phyloP scores from a whole-genome alignment of 345 rosid species.

The Citrus cavaleriei region DNA sequence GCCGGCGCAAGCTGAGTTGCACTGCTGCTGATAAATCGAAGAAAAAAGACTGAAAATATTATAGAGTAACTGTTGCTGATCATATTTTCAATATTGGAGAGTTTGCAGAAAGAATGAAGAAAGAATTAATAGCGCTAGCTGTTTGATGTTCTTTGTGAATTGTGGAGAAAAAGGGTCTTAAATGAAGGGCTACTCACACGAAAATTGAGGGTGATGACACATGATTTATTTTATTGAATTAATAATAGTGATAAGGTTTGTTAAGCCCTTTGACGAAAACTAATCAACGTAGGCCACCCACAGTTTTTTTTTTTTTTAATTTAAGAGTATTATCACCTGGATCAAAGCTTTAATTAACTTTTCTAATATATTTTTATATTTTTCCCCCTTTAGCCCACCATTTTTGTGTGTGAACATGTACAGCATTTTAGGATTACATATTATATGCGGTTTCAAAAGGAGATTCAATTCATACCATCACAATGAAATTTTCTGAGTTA shows the following conservation, averaged over 20 bases:
- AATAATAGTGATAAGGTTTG: neutral
- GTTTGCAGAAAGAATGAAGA: neutral
- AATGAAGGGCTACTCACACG: neutral
- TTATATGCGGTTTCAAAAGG: too few relatives aligned
- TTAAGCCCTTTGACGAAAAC: neutral
- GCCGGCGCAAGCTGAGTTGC: constrained; percentile 27
- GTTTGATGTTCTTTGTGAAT: neutral
- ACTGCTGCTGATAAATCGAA: neutral
- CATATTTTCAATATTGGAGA: neutral
- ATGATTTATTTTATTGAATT: neutral
- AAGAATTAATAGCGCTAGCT: neutral
- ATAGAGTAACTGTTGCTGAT: neutral
- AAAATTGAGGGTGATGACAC: neutral
- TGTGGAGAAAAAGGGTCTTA: neutral
- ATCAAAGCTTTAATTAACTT: too few relatives aligned
- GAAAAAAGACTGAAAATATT: neutral
- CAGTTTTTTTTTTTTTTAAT: too few relatives aligned
- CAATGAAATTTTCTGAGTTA: too few relatives aligned
- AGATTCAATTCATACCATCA: too few relatives aligned
- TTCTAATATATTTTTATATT: too few relatives aligned
- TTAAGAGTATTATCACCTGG: too few relatives aligned
- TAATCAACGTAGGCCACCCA: too few relatives aligned
- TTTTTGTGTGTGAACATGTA: too few relatives aligned
- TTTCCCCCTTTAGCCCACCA: too few relatives aligned
- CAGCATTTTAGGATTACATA: too few relatives aligned